Conservation (phyloP, 2,329 filamentous ascomycete species). For the Paramyrothecium roridum region DNA sequence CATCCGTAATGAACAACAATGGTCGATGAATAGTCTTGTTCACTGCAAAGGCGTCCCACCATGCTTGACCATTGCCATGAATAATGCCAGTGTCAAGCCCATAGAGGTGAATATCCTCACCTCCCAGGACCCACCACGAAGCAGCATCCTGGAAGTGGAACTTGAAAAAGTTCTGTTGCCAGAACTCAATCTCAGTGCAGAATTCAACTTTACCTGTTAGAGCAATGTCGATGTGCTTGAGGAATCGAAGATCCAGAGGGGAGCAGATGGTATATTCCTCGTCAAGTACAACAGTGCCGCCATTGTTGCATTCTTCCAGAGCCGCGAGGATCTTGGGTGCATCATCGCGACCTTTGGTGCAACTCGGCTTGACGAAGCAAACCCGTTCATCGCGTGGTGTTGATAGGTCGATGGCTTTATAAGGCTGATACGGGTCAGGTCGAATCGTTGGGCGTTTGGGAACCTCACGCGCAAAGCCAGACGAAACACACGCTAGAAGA, state of each 20-base stretch:
- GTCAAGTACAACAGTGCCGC: slow-evolving; percentile 58
- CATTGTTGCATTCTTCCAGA: slow-evolving; percentile 49
- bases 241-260: slow-evolving; percentile 60
- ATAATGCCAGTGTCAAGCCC: slow-evolving; percentile 44
- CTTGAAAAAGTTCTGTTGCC: slow-evolving; percentile 59
- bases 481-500: too few species aligned
- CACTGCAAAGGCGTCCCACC: slow-evolving; percentile 52
- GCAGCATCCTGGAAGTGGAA: slow-evolving; percentile 63
- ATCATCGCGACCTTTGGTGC: slow-evolving; percentile 7
- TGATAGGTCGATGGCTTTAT: neutral
- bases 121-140: slow-evolving; percentile 19
- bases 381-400: neutral
- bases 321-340: slow-evolving; percentile 3
- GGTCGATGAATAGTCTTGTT: slow-evolving; percentile 53
- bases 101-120: slow-evolving; percentile 54
- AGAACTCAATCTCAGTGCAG: slow-evolving; percentile 59
- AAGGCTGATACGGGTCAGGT: neutral
- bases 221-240: slow-evolving; percentile 62
- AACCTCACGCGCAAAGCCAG: neutral
- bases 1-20: slow-evolving; percentile 60
- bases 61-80: slow-evolving; percentile 63
- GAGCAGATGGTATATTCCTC: slow-evolving; percentile 59
- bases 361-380: neutral
- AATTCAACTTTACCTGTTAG: slow-evolving; percentile 54
- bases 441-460: neutral